These are phyloP conservation scores for Cadophora sp. DNA, from an alignment of 2,329 filamentous ascomycete species.

Conservation along the genomic window DNA sequence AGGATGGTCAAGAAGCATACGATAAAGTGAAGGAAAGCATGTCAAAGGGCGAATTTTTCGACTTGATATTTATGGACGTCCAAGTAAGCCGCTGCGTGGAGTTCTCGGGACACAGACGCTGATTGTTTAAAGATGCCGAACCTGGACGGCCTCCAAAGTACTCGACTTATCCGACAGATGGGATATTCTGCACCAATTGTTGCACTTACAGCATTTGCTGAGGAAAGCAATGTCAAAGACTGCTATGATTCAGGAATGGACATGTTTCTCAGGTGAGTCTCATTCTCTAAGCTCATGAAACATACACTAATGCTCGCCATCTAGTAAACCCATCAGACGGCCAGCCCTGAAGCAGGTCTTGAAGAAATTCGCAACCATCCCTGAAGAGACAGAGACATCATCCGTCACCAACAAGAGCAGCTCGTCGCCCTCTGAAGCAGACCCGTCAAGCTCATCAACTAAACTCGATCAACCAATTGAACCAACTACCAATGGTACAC, in stretches of 20 bases:
- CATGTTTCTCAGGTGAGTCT: slow-evolving; percentile 69
- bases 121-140: slow-evolving; percentile 77
- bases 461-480: slow-evolving; percentile 3
- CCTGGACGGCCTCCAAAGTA: slow-evolving; percentile 86
- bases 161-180: slow-evolving; percentile 82
- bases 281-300: neutral
- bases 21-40: slow-evolving; percentile 85
- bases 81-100: slow-evolving; percentile 49
- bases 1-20: slow-evolving; percentile 85
- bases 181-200: slow-evolving; percentile 90
- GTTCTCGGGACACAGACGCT: neutral
- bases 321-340: slow-evolving; percentile 74
- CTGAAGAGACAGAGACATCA: slow-evolving; percentile 61
- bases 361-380: slow-evolving; percentile 83
- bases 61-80: slow-evolving; percentile 95
- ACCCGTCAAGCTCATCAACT: slow-evolving; percentile 3
- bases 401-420: slow-evolving; percentile 34
- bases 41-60: slow-evolving; percentile 74
- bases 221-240: slow-evolving; percentile 87
- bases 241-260: slow-evolving; percentile 92
- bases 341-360: slow-evolving; percentile 86
- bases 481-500: slow-evolving; percentile 1
- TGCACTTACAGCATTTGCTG: slow-evolving; percentile 86
- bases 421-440: slow-evolving; percentile 25
- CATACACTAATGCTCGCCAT: neutral